Conservation (phyloP, 441 rosid genomes). For the Jatropha podagrica region DNA sequence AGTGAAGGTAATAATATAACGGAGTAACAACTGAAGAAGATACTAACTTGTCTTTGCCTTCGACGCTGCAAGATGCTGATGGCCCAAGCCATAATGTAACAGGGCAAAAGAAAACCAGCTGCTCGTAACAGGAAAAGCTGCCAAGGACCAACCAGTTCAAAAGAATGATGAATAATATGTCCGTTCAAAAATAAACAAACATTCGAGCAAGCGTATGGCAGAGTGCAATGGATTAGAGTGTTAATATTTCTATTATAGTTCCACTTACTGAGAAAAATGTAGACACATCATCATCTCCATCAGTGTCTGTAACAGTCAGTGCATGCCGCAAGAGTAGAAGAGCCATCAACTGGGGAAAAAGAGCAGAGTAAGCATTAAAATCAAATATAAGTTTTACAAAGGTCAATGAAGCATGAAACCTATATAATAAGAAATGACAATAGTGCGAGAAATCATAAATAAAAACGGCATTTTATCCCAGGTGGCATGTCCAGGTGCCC, state of each 20-base stretch:
- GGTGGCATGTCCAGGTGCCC: not conserved
- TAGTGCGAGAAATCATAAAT: not conserved
- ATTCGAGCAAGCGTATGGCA: conserved; percentile 11
- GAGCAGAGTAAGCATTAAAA: conserved; percentile 7
- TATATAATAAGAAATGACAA: not conserved
- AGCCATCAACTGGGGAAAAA: conserved; percentile 60
- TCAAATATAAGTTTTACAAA: conserved; percentile 12
- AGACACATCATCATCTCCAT: conserved; percentile 70
- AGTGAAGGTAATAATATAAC: conserved; percentile 1
- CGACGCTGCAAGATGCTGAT: conserved; percentile 85
- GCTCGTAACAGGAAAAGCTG: conserved; percentile 78
- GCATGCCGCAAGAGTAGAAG: conserved; percentile 87
- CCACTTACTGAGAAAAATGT: conserved; percentile 73
- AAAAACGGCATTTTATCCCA: not conserved
- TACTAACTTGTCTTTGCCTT: conserved; percentile 86
- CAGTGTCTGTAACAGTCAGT: conserved; percentile 56
- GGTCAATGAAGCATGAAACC: not conserved
- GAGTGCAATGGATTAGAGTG: not conserved
- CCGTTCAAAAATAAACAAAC: not conserved
- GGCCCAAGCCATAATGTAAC: conserved; percentile 99
- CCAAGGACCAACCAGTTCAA: conserved; percentile 16
- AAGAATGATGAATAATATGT: conserved; percentile 3
- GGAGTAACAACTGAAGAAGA: not conserved
- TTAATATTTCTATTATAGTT: not conserved
- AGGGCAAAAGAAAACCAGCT: conserved; percentile 94